These are phyloP conservation scores for Coprinopsis sp. DNA, from an alignment of 768 basidiomycete species.

Conservation along the genomic window DNA sequence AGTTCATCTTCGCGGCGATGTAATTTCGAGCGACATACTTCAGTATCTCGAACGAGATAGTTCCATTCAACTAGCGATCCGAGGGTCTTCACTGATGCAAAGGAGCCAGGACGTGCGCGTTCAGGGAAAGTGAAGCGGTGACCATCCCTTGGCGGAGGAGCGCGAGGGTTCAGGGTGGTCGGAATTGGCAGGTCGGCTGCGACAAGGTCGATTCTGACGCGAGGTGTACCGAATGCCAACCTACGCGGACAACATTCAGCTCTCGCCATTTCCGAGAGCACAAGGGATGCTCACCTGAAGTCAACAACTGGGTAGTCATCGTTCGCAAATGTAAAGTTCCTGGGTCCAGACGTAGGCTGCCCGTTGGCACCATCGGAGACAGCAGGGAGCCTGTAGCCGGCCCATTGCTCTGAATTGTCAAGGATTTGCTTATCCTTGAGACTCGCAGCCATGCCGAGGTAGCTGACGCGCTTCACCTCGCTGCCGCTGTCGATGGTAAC, in stretches of 20 bases:
- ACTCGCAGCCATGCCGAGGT: slow-evolving; percentile 36
- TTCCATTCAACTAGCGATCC: slow-evolving; percentile 45
- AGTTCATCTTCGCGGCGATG: background rate
- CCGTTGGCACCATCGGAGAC: slow-evolving; percentile 35
- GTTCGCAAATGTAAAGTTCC: slow-evolving; percentile 41
- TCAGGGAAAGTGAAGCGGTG: slow-evolving; percentile 39
- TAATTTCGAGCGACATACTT: no score
- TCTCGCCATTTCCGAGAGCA: background rate
- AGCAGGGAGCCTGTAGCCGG: slow-evolving; percentile 38
- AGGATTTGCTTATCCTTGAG: slow-evolving; percentile 44
- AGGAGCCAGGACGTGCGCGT: slow-evolving; percentile 16
- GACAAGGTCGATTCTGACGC: slow-evolving; percentile 46
- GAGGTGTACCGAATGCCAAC: slow-evolving; percentile 45
- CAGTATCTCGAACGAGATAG: slow-evolving; percentile 43
- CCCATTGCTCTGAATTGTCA: slow-evolving; percentile 42
- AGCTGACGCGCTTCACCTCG: slow-evolving; percentile 37
- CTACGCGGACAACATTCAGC: no score
- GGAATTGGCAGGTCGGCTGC: slow-evolving; percentile 34
- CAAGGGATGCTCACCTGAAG: slow-evolving; percentile 25
- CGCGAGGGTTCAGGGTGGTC: slow-evolving; percentile 33
- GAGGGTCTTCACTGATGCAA: slow-evolving; percentile 38
- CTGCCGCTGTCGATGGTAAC: slow-evolving; percentile 35
- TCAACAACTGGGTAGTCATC: slow-evolving; percentile 36
- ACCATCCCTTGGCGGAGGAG: background rate
- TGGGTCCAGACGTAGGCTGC: slow-evolving; percentile 31